Base-by-base conservation (phyloP, 306 rosid species). In the Delonix regia region DNA sequence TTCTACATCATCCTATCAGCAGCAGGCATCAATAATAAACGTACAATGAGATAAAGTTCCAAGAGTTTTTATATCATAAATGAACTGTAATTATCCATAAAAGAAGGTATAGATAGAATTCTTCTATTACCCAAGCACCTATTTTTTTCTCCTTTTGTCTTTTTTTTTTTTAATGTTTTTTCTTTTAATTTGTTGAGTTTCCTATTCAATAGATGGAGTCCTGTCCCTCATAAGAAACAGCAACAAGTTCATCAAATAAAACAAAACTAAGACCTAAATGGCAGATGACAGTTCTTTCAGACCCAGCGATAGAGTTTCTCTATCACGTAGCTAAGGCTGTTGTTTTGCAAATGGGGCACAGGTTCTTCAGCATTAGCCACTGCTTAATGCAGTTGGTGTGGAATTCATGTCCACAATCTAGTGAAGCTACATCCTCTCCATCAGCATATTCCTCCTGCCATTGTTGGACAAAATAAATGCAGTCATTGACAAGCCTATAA, bases 391-490 rank as follows among this genome's bases (percentile, higher is more conserved):
- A 93, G 74, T 75, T 67, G 79, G 82, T 84, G 80, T 93, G 98
- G 86, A 93, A 93, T 72, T 88, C 90, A 41, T 93, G 98, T 78
- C 97, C 98, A 82, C 98, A 93, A 78, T 93, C 97, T 19, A 93
- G 90, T 60, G 78, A 83, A 72, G 97, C 97, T 61, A 93, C 59
- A 79, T 76, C 84, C 71, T 88, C 94, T 62, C 94, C 94, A 65
- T 85, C 88, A 57, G 75, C 83, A 74, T 84, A 91, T 70, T 81
- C 83, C 81, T 93, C 98, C 98, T 93, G 89, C 68, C 42, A 82
- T 74, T 44, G 70, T 13, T 4, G 34, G 51, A 75, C 49, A 56
- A 75, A 49, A 51, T 61, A 62, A 70, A 67, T 65, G 36, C 39
- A 39, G 25, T 69, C 34, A 69, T 79, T 39, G 44, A 36, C 52